phyloP scores from a whole-genome alignment of 2,329 filamentous ascomycete genomes.

The Claviceps lovelessii region DNA sequence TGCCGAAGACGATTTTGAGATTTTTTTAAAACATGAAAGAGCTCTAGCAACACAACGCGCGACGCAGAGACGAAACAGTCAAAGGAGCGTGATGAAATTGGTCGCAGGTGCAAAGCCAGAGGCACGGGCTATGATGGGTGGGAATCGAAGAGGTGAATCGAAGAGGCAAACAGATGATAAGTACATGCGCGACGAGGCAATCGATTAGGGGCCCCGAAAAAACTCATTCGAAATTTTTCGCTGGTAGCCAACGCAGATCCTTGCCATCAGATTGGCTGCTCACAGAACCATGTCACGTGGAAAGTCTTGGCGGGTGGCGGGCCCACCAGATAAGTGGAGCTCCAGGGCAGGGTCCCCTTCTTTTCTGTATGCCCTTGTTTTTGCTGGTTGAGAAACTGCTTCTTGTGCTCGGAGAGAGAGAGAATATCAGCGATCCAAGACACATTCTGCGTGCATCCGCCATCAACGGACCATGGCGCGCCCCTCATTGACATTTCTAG shows the following conservation, averaged over 20 bases:
- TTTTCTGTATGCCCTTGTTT: too few relatives aligned
- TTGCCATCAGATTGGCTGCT: conserved; percentile 2
- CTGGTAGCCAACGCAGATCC: neutral
- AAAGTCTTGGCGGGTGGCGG: neutral
- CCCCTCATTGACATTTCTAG: conserved; percentile 15
- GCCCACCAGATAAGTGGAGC: conserved; percentile 3
- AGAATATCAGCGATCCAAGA: neutral
- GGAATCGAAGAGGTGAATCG: neutral
- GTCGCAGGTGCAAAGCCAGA: neutral
- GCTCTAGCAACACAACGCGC: neutral
- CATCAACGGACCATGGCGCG: conserved; percentile 17
- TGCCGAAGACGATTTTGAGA: neutral
- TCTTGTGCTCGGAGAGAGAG: neutral
- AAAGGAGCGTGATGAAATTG: conserved; percentile 2
- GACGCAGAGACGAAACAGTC: neutral
- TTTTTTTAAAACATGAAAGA: conserved; percentile 14
- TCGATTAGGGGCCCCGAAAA: conserved; percentile 3
- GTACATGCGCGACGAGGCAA: neutral
- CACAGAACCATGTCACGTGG: conserved; percentile 7
- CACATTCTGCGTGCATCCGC: neutral
- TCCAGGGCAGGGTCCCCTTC: neutral
- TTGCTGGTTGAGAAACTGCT: too few relatives aligned
- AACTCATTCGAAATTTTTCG: conserved; percentile 17
- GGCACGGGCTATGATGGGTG: neutral
- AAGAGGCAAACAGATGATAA: neutral